phyloP scores from a whole-genome alignment of 148 eudicot species.

The Rhododendron williamsianum region DNA sequence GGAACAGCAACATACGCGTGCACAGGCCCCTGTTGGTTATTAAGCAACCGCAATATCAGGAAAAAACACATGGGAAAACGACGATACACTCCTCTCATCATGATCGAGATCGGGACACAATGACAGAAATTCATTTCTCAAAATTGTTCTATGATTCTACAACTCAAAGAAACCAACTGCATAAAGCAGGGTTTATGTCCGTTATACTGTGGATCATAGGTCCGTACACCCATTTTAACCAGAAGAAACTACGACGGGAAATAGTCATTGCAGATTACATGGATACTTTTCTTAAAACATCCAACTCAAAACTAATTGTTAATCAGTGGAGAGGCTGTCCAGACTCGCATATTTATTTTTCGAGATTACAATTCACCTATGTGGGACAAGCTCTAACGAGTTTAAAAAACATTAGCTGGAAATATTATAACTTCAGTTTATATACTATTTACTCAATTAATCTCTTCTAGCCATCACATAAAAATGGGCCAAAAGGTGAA shows the following conservation, averaged over 20 bases:
- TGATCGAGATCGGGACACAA: neutral
- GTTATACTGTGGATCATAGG: neutral
- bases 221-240: neutral
- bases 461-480: slow-evolving; percentile 20
- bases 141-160: neutral
- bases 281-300: neutral
- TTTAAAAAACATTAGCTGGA: neutral
- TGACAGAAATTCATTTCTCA: neutral
- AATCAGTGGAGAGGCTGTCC: neutral
- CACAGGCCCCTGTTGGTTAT: slow-evolving; percentile 68
- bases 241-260: neutral
- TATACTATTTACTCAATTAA: neutral
- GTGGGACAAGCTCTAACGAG: neutral
- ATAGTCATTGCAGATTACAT: neutral
- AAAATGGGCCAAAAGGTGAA: neutral
- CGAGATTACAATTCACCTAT: neutral
- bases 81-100: neutral
- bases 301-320: neutral
- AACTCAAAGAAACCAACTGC: neutral
- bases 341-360: too few species aligned
- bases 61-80: neutral
- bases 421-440: neutral
- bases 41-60: slow-evolving; percentile 7
- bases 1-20: slow-evolving; percentile 93
- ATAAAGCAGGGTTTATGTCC: neutral